Percentiles rank a stretch among this genome's conserved stretches.
Conservation (phyloP, 2,329 filamentous ascomycete genomes). For the Paecilomyces sp. region DNA sequence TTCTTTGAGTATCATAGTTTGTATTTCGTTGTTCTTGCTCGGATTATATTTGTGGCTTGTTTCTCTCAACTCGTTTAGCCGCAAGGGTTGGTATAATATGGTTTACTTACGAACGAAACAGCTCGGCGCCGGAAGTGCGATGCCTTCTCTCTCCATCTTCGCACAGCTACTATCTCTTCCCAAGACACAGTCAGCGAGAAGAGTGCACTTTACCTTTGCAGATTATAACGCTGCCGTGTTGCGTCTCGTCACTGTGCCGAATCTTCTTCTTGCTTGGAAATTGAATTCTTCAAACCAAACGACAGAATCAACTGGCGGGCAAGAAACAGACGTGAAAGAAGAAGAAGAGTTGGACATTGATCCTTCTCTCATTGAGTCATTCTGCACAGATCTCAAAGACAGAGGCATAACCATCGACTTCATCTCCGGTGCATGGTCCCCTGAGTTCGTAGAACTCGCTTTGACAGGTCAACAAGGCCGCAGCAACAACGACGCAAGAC, state of each 20-base stretch:
- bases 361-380: conserved; percentile 38
- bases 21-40: too few relatives aligned
- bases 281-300: conserved; percentile 4
- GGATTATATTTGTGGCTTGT: not conserved
- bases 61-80: not conserved
- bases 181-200: conserved; percentile 9
- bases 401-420: conserved; percentile 45
- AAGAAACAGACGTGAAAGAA: conserved; percentile 12
- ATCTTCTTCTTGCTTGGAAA: conserved; percentile 52
- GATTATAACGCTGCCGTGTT: conserved; percentile 58
- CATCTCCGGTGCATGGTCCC: conserved; percentile 55
- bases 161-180: conserved; percentile 39
- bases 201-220: conserved; percentile 48
- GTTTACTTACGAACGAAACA: conserved; percentile 15
- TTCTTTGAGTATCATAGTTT: not conserved
- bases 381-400: conserved; percentile 35
- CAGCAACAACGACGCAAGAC: not conserved
- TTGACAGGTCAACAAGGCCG: conserved; percentile 6
- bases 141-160: conserved; percentile 51
- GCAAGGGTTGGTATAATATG: not conserved
- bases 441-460: conserved; percentile 38
- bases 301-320: not conserved
- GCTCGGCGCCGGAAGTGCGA: conserved; percentile 57
- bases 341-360: conserved; percentile 43
- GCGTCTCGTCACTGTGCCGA: conserved; percentile 54